Evolutionary conservation across 1,139 yeast species (phyloP).

Genomic region (Suhomyces bolitotheri): DNA sequence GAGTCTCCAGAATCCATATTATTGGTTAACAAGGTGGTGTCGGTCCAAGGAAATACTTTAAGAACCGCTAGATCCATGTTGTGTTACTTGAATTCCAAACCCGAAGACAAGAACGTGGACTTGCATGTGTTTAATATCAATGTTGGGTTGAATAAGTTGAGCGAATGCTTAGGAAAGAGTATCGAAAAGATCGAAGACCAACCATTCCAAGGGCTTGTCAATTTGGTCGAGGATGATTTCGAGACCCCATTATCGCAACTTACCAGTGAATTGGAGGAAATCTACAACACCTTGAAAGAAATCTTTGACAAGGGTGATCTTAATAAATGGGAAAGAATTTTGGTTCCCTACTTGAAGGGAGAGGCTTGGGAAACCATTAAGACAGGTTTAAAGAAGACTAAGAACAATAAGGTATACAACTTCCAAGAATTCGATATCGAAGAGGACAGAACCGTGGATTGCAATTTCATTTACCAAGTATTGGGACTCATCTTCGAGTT

Average conservation of each 20-base stretch:
- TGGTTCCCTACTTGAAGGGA: slow-evolving; percentile 37
- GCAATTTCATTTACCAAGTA: slow-evolving; percentile 52
- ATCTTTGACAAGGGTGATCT: slow-evolving; percentile 22
- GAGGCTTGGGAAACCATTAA: slow-evolving; percentile 28
- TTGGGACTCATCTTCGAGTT: slow-evolving; percentile 44
- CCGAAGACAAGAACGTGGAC: slow-evolving; percentile 44
- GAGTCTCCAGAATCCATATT: slow-evolving; percentile 23
- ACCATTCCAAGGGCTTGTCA: slow-evolving; percentile 19
- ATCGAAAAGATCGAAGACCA: slow-evolving; percentile 24
- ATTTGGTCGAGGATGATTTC: slow-evolving; percentile 22
- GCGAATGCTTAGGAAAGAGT: slow-evolving; percentile 73
- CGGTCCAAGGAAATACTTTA: slow-evolving; percentile 45
- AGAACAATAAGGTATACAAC: slow-evolving; percentile 16
- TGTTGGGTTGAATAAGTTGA: slow-evolving; percentile 68
- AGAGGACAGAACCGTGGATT: slow-evolving; percentile 67
- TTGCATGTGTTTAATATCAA: slow-evolving; percentile 54
- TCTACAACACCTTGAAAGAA: slow-evolving; percentile 24
- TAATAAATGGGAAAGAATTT: slow-evolving; percentile 33
- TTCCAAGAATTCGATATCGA: slow-evolving; percentile 60
- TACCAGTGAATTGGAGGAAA: slow-evolving; percentile 25
- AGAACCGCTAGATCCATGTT: slow-evolving; percentile 44
- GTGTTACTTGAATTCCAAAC: slow-evolving; percentile 43
- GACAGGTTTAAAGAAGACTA: slow-evolving; percentile 18
- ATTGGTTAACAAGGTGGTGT: slow-evolving; percentile 36
- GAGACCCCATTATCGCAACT: slow-evolving; percentile 21